Conservation (phyloP, 225 moss, liverwort and hornwort genomes). For the Lunularia cruciata region DNA sequence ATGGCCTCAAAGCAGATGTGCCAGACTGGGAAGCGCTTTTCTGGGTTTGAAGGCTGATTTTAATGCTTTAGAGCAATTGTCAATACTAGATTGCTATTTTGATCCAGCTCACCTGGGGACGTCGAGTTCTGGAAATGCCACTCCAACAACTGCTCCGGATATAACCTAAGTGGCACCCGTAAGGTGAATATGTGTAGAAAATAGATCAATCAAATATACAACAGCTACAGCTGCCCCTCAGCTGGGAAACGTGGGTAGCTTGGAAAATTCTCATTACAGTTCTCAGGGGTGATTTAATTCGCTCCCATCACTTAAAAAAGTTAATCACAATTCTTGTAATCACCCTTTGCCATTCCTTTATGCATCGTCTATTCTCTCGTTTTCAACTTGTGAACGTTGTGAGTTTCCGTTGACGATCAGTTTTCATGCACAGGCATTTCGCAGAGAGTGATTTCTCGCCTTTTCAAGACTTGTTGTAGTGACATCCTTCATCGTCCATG, state of each 20-base stretch:
- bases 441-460: too few relatives aligned
- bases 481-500: too few relatives aligned
- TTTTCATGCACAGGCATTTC: too few relatives aligned
- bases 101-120: slow-evolving; percentile 41
- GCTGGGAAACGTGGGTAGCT: neutral
- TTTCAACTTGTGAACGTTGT: too few relatives aligned
- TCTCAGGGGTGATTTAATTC: neutral
- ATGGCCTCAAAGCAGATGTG: slow-evolving; percentile 90
- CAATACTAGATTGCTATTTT: slow-evolving; percentile 92
- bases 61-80: slow-evolving; percentile 79
- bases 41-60: slow-evolving; percentile 90
- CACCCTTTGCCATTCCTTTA: too few relatives aligned
- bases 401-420: too few relatives aligned
- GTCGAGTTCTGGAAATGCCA: slow-evolving; percentile 21
- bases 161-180: slow-evolving; percentile 20
- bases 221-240: neutral
- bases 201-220: neutral
- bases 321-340: neutral
- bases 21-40: slow-evolving; percentile 95
- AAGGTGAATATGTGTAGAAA: neutral
- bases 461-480: too few relatives aligned
- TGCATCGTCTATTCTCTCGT: too few relatives aligned
- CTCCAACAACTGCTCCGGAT: slow-evolving; percentile 22
- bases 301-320: neutral
- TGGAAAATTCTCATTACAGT: neutral